A percentile compares a stretch with the other conserved stretches of the same genome.
These are phyloP conservation scores for Lachnellula cervina DNA, from an alignment of 2,329 filamentous ascomycete species.

Conservation along the genomic window DNA sequence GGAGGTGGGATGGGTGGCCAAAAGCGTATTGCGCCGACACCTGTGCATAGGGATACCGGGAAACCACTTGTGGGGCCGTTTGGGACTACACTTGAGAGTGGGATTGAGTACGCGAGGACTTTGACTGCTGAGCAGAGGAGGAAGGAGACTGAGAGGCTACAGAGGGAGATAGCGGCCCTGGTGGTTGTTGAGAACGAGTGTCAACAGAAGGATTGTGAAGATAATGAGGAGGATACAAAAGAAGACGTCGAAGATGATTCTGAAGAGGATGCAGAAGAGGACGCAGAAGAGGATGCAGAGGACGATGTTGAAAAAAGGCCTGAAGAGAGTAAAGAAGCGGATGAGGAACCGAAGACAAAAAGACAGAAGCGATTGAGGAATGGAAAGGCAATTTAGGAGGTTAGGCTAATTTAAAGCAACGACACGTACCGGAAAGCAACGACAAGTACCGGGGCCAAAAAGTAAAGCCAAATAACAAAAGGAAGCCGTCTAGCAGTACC, in stretches of 20 bases:
- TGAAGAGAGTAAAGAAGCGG: neutral
- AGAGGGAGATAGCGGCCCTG: neutral
- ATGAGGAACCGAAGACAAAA: neutral
- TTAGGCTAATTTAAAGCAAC: no score
- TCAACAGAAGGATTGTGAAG: neutral
- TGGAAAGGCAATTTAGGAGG: no score
- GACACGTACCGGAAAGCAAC: no score
- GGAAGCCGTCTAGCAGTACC: no score
- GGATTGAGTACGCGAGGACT: neutral
- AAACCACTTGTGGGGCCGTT: neutral
- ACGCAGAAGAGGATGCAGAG: neutral
- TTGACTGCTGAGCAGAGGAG: neutral
- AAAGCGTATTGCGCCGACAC: neutral
- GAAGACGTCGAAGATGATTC: no score
- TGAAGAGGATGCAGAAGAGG: no score
- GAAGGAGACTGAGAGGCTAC: neutral
- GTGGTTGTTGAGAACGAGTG: neutral
- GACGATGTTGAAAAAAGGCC: neutral
- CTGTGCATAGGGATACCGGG: neutral
- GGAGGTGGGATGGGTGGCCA: neutral
- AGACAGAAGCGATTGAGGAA: no score
- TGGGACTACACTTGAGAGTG: neutral
- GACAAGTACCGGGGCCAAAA: no score
- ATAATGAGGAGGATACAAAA: no score
- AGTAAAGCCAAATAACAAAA: no score